Evolutionary conservation across 2,329 filamentous ascomycete genomes (phyloP), one percentile per base, ranked within the genome.

Genomic region (Lithohypha guttulata): DNA sequence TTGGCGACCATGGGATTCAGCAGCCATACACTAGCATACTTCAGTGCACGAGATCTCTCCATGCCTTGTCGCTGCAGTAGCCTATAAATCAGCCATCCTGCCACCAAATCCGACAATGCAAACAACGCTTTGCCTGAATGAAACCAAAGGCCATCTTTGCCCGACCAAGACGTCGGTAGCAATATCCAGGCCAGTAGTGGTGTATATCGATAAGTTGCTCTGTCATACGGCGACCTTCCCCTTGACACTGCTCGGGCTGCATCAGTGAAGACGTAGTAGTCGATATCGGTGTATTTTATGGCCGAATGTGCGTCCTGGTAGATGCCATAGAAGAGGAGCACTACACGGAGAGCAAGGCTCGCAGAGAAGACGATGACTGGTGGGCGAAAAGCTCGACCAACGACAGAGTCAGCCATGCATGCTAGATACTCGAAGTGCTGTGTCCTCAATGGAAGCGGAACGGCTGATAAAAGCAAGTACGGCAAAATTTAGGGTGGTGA

Each of bases 221-320:
- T 77, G 27, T 74, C 72, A 59, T 98, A 98, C 2, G 91, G 91
- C 0, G 83, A 84, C 32, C 65, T 63, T 3, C 74, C 74, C n/a
- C 62, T 66, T 3, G 78, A 64, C 29, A 84, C 65, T 60, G 82
- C 89, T 48, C 83, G 81, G 2, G 91, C 77, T 18, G 91, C 91
- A 59, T 96, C 89, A 34, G 91, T 96, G 68, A 98, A 98, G 59
- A 98, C 91, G 49, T 86, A 78, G 63, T 98, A 98, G 69, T 98
- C 91, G 53, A 98, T 95, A 63, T 98, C 91, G 36, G 91, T 98
- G 68, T 96, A 98, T 64, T 96, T 96, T 56, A 98, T 66, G 10
- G 89, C 79, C 6, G 86, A 93, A 63, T 87, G 72, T 44, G 84
- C 80, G 63, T 98, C 91, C 65, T 98, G 91, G 69, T 84, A 87